Conservation (phyloP, 768 basidiomycete species). For the Suillus clintonianus region DNA sequence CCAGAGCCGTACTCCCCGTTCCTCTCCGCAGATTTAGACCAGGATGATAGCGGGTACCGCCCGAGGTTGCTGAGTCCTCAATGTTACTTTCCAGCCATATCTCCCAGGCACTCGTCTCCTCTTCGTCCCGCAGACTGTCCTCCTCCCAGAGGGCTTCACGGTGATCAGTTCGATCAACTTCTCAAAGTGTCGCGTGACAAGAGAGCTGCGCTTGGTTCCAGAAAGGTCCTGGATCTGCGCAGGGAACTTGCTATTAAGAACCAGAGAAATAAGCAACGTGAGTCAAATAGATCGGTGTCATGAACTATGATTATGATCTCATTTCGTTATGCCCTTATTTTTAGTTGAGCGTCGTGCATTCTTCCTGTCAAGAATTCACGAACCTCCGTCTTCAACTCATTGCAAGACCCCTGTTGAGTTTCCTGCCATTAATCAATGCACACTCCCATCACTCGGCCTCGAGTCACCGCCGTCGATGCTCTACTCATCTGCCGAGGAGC, state of each 20-base stretch:
- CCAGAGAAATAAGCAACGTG: slow-evolving; percentile 76
- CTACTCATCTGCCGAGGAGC: slow-evolving; percentile 39
- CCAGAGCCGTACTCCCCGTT: slow-evolving; percentile 69
- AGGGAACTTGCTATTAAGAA: slow-evolving; percentile 74
- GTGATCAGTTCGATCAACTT: slow-evolving; percentile 62
- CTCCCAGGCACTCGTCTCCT: slow-evolving; percentile 48
- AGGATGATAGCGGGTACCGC: slow-evolving; percentile 55
- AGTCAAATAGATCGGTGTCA: slow-evolving; percentile 23
- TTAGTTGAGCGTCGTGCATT: slow-evolving; percentile 74
- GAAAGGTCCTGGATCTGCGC: slow-evolving; percentile 59
- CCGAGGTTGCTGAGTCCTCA: slow-evolving; percentile 57
- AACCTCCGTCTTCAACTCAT: slow-evolving; percentile 64
- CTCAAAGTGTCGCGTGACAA: slow-evolving; percentile 63
- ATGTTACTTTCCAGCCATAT: slow-evolving; percentile 45
- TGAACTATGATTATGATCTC: slow-evolving; percentile 2
- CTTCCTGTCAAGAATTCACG: slow-evolving; percentile 73
- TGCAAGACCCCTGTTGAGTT: slow-evolving; percentile 71
- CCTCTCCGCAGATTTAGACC: slow-evolving; percentile 29
- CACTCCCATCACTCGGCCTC: slow-evolving; percentile 68
- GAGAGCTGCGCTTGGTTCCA: slow-evolving; percentile 45
- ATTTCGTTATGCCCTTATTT: slow-evolving; percentile 6
- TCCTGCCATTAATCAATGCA: slow-evolving; percentile 67
- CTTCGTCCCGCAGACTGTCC: slow-evolving; percentile 45
- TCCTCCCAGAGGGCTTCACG: slow-evolving; percentile 55
- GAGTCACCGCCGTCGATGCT: slow-evolving; percentile 63